A percentile compares a stretch with the other conserved stretches of the same genome.
phyloP scores from a whole-genome alignment of 495 filamentous ascomycete genomes.

The Penicillium arizonense region DNA sequence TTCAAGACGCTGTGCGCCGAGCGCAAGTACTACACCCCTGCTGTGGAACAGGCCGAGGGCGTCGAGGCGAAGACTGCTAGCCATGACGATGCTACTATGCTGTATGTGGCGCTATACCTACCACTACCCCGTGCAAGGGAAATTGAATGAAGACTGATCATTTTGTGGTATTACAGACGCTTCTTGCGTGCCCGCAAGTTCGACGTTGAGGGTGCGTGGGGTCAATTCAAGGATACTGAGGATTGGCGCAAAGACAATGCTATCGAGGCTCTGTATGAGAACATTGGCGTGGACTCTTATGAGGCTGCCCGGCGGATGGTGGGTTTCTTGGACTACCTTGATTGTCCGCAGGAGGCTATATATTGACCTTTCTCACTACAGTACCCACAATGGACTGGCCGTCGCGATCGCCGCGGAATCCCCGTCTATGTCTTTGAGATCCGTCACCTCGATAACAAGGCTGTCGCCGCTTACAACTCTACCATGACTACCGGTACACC shows the following conservation, averaged over 20 bases:
- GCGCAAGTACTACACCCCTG: constrained; percentile 63
- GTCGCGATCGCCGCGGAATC: constrained; percentile 82
- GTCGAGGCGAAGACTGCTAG: constrained; percentile 44
- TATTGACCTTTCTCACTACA: constrained; percentile 27
- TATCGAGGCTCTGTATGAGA: constrained; percentile 70
- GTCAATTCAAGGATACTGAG: constrained; percentile 86
- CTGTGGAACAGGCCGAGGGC: constrained; percentile 29
- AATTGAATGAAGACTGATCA: neutral
- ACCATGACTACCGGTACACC: constrained; percentile 56
- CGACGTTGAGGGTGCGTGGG: constrained; percentile 68
- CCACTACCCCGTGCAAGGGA: neutral
- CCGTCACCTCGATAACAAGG: constrained; percentile 74
- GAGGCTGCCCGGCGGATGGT: constrained; percentile 75
- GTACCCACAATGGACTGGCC: constrained; percentile 93
- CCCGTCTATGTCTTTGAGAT: constrained; percentile 89
- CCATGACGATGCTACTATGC: constrained; percentile 78
- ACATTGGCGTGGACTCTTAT: constrained; percentile 79
- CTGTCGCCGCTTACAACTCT: constrained; percentile 70
- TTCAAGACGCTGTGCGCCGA: constrained; percentile 68
- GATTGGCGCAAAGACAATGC: constrained; percentile 80
- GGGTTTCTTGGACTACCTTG: constrained; percentile 17
- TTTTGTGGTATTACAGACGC: constrained; percentile 49
- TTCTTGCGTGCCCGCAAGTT: constrained; percentile 79
- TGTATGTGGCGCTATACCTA: constrained; percentile 52
- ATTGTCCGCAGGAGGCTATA: neutral